Evolutionary conservation across 176 grass and related monocot species (phyloP).

Genomic region (Dactylis glomerata): DNA sequence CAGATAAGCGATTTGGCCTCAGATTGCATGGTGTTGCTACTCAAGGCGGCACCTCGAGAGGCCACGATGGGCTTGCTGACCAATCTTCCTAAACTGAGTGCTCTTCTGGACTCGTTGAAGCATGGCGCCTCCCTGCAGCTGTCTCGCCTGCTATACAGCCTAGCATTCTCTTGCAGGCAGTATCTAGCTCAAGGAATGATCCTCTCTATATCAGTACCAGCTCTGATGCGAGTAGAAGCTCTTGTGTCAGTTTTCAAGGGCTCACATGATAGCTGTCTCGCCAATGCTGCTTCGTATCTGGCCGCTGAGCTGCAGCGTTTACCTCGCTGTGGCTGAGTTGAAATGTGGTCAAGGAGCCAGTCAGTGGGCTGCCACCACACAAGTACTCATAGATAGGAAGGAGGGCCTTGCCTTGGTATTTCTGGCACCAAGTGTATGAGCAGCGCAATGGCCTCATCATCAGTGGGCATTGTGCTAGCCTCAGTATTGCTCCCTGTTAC

Average conservation of each 20-base stretch:
- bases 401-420: background rate
- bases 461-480: slow-evolving; percentile 1
- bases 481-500: background rate
- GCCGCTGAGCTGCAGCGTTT: slow-evolving; percentile 64
- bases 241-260: slow-evolving; percentile 57
- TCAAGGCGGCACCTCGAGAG: slow-evolving; percentile 77
- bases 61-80: slow-evolving; percentile 76
- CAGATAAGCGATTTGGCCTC: slow-evolving; percentile 81
- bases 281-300: slow-evolving; percentile 64
- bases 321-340: slow-evolving; percentile 69
- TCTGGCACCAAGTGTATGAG: slow-evolving; percentile 16
- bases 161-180: slow-evolving; percentile 81
- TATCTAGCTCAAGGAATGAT: slow-evolving; percentile 92
- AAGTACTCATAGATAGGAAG: slow-evolving; percentile 6
- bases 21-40: slow-evolving; percentile 71
- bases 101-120: slow-evolving; percentile 56
- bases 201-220: slow-evolving; percentile 71
- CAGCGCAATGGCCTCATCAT: slow-evolving; percentile 2
- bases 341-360: slow-evolving; percentile 2
- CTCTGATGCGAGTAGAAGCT: slow-evolving; percentile 68
- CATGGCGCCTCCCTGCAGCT: slow-evolving; percentile 40
- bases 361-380: background rate
- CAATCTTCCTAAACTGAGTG: slow-evolving; percentile 68
- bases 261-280: slow-evolving; percentile 53
- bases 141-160: slow-evolving; percentile 71